Conservation (phyloP, 495 filamentous ascomycete species). For the Zalerion maritima region DNA sequence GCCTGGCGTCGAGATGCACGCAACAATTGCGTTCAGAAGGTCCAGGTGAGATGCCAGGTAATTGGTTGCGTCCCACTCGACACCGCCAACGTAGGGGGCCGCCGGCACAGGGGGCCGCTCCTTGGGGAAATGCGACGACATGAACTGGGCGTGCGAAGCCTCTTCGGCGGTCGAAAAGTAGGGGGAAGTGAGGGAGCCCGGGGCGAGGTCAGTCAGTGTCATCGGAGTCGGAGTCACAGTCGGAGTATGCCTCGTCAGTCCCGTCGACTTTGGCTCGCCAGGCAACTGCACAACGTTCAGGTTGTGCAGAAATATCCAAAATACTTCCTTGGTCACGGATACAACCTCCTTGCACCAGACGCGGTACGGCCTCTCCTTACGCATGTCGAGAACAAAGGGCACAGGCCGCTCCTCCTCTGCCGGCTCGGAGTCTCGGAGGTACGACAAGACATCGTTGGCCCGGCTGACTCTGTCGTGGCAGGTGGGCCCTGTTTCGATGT, state of each 20-base stretch:
- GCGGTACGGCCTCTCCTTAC: conserved; percentile 72
- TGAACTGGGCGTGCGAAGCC: conserved; percentile 33
- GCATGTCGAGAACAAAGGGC: conserved; percentile 78
- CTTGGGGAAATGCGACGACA: conserved; percentile 65
- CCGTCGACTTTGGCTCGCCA: conserved; percentile 17
- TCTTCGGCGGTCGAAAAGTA: conserved; percentile 12
- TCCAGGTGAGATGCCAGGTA: conserved; percentile 88
- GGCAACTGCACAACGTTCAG: conserved; percentile 68
- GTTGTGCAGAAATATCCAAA: conserved; percentile 97
- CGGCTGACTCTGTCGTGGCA: conserved; percentile 40
- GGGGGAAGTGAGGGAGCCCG: conserved; percentile 2
- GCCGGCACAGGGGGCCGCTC: conserved; percentile 83
- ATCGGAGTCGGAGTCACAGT: conserved; percentile 3
- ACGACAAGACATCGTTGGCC: conserved; percentile 54
- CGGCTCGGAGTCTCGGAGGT: conserved; percentile 68
- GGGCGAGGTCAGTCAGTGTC: conserved; percentile 7
- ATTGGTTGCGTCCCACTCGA: conserved; percentile 98
- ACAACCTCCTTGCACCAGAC: conserved; percentile 88
- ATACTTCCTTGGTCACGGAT: conserved; percentile 93
- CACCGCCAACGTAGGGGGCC: conserved; percentile 91
- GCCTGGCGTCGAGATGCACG: conserved; percentile 55
- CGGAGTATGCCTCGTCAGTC: conserved; percentile 5
- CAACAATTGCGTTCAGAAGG: conserved; percentile 78
- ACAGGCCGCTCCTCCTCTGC: conserved; percentile 60
- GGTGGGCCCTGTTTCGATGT: conserved; percentile 46